Evolutionary conservation across 257 asterid species (phyloP), one percentile per base, ranked within the genome.

Genomic region (Hygrophila difformis): DNA sequence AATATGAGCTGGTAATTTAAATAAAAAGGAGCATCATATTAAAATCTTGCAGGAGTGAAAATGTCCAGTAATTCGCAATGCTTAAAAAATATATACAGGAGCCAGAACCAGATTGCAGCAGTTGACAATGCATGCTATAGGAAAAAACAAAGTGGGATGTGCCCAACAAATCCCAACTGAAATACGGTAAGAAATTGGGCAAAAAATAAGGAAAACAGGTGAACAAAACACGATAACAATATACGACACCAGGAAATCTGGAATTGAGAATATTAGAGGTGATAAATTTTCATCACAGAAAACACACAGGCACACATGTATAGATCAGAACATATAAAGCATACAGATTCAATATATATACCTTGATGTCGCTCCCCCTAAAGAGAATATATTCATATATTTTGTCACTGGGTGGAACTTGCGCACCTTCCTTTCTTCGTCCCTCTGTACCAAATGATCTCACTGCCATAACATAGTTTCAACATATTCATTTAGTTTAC

Each of bases 361-460:
- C 98, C 96, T 82, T 89, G 54, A 89, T 89, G 58, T 89, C 98
- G 70, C 76, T 85, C 63, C 98, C 96, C 47, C 98, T 81, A 45
- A 89, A 89, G 16, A 89, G 79, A 48, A 89, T 89, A 71, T 82
- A 89, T 28, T 89, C 98, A 65, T 89, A 89, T 46, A 80, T 60
- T 64, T 77, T 89, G 64, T 85, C 98, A 33, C 94, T 68, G 0
- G 96, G 93, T 51, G 82, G 96, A 28, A 89, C 82, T 59, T 85
- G 96, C 8, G 92, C 82, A 10, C 98, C 98, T 40, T 89, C 96
- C 59, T 75, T 82, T 60, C 79, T 85, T 21, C 98, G 78, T 36
- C 93, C 96, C 75, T 89, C 98, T 1, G 98, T 89, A 35, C 98
- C 98, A 53, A 79, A 89, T 57, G 98, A 85, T 64, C 96, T 73